Evolutionary conservation across 441 rosid species (phyloP).

Genomic region (Croton setiger): DNA sequence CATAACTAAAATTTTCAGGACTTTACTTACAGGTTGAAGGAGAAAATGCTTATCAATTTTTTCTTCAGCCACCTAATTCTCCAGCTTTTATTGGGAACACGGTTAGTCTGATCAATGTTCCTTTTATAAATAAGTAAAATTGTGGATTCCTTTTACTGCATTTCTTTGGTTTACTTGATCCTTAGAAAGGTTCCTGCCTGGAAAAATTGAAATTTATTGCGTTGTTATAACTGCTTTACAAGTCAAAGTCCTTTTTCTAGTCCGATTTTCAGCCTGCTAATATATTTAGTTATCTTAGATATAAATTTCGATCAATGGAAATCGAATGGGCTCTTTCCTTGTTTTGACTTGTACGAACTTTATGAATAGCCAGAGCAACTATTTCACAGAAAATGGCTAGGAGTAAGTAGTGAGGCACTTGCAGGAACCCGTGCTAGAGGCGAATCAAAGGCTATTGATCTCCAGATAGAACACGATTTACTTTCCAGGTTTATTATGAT

Average conservation of each 20-base stretch:
- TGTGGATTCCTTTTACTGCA: not conserved
- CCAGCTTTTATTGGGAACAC: conserved; percentile 97
- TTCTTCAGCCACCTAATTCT: conserved; percentile 86
- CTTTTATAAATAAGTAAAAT: not conserved
- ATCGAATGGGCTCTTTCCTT: conserved; percentile 24
- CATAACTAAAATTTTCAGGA: conserved; percentile 11
- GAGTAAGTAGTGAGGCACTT: conserved; percentile 83
- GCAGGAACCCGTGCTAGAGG: conserved; percentile 94
- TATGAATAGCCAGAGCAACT: conserved; percentile 96
- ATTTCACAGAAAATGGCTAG: conserved; percentile 69
- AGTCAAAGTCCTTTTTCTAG: not conserved
- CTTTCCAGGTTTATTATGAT: conserved; percentile 58
- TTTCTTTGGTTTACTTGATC: not conserved
- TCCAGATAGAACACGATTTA: conserved; percentile 76
- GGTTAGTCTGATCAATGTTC: conserved; percentile 36
- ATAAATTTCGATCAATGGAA: not conserved
- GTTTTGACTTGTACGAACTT: conserved; percentile 41
- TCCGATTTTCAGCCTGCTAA: not conserved
- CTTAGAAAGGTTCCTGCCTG: not conserved
- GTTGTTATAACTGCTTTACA: not conserved
- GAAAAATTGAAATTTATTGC: not conserved
- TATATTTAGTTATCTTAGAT: not conserved
- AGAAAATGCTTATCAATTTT: conserved; percentile 82
- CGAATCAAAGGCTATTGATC: conserved; percentile 56
- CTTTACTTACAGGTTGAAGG: conserved; percentile 59